A percentile compares a stretch with the other conserved stretches of the same genome.
Evolutionary conservation across 2,329 filamentous ascomycete genomes (phyloP).

Genomic region (Clathrospora elynae): DNA sequence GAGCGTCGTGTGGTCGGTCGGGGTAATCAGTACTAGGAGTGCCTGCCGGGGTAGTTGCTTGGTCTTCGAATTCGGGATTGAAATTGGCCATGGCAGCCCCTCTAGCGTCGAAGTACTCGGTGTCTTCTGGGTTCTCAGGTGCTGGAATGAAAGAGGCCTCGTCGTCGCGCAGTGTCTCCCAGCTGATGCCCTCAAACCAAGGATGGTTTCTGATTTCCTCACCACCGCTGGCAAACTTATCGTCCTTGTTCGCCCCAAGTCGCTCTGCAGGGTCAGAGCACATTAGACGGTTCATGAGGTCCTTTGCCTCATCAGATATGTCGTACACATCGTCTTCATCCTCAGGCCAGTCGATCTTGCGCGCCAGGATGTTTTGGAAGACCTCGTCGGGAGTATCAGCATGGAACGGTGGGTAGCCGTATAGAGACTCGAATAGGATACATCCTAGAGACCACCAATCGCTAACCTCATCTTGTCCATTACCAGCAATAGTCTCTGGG

Average conservation of each 20-base stretch:
- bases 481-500: constrained; percentile 93
- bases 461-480: constrained; percentile 95
- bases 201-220: constrained; percentile 87
- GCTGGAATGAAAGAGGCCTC: constrained; percentile 95
- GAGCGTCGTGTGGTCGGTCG: constrained; percentile 90
- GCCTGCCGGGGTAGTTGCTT: constrained; percentile 72
- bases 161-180: constrained; percentile 90
- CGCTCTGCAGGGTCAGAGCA: constrained; percentile 81
- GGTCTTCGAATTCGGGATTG: constrained; percentile 91
- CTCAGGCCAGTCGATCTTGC: constrained; percentile 90
- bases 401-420: constrained; percentile 92
- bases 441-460: constrained; percentile 99
- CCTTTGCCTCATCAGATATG: constrained; percentile 85
- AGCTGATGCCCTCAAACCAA: constrained; percentile 87
- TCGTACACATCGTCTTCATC: constrained; percentile 74
- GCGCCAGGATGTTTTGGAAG: constrained; percentile 92
- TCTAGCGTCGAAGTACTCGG: constrained; percentile 93
- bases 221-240: constrained; percentile 81
- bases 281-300: constrained; percentile 90
- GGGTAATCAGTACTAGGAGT: constrained; percentile 76
- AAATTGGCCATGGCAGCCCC: constrained; percentile 93
- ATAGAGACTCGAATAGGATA: constrained; percentile 95
- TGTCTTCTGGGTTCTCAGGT: constrained; percentile 92
- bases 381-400: constrained; percentile 88
- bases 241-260: constrained; percentile 82